phyloP scores from a whole-genome alignment of 768 basidiomycete species.

The Tylopilus rubrobrunneus region DNA sequence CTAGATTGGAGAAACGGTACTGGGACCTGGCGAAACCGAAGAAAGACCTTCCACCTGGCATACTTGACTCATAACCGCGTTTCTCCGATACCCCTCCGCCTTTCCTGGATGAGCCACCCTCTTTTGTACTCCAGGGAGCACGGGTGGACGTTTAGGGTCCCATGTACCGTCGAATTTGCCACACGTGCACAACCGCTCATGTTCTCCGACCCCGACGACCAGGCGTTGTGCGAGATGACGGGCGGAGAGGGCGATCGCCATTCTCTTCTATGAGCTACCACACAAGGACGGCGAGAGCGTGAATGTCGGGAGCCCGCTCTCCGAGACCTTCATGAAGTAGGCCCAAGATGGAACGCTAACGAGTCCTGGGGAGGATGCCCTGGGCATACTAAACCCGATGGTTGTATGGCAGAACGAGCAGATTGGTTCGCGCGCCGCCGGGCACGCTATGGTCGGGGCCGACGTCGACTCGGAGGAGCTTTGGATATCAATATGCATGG shows the following conservation, averaged over 20 bases:
- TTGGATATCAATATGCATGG: slow-evolving; percentile 99
- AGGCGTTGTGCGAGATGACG: slow-evolving; percentile 45
- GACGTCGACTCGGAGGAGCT: slow-evolving; percentile 99
- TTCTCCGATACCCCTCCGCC: slow-evolving; percentile 77
- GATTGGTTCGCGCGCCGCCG: slow-evolving; percentile 84
- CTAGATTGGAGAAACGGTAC: slow-evolving; percentile 92
- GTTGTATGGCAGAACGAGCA: slow-evolving; percentile 74
- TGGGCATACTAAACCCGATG: slow-evolving; percentile 86
- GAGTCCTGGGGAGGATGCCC: slow-evolving; percentile 77
- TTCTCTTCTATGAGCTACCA: slow-evolving; percentile 85
- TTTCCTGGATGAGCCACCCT: slow-evolving; percentile 87
- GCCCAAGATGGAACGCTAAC: slow-evolving; percentile 84
- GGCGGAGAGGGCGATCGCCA: slow-evolving; percentile 37
- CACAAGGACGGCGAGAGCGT: slow-evolving; percentile 94
- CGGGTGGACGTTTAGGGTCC: slow-evolving; percentile 89
- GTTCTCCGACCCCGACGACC: slow-evolving; percentile 66
- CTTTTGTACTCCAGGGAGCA: slow-evolving; percentile 82
- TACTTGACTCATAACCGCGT: slow-evolving; percentile 86
- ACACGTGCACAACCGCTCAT: slow-evolving; percentile 44
- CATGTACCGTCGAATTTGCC: slow-evolving; percentile 40
- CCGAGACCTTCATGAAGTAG: slow-evolving; percentile 85
- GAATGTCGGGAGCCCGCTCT: slow-evolving; percentile 91
- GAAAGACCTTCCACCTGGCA: slow-evolving; percentile 61
- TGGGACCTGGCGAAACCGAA: slow-evolving; percentile 82
- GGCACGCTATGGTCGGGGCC: slow-evolving; percentile 93